Evolutionary conservation across 768 basidiomycete genomes (phyloP), one percentile per base, ranked within the genome.

Genomic region (Xerocomus brunneocitrinus): DNA sequence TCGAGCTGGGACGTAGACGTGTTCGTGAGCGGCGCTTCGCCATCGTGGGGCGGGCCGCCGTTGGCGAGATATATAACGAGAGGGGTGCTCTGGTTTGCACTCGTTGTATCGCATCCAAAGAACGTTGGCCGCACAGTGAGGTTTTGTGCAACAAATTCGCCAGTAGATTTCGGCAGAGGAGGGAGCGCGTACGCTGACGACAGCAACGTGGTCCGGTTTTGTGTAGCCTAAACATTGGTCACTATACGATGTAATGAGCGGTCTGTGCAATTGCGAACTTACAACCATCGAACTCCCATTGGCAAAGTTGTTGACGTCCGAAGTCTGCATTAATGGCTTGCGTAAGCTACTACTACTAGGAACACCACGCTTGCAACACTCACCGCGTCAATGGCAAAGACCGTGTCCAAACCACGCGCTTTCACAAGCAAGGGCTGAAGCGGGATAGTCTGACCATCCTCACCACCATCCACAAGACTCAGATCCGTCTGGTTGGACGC

Each of bases 51-150:
- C 2, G 74, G 66, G 5, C 76, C 77, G 28, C 80, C 79, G 58
- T 79, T 80, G 1, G 82, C 81, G n/a, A 83, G 65, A 65, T 85
- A 85, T 51, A 84, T 73, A 14, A 84, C 58, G 36, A 83, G 62
- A 3, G 82, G 81, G 4, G 72, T 73, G 39, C 64, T 67, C 0
- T 54, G 58, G 24, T 60, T 65, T 44, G 58, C 58, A 25, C 47
- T 62, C 39, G 61, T 54, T 30, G 55, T 57, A 7, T 71, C 58
- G 58, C 78, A 78, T 4, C 77, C 79, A 59, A 79, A 79, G 66
- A 80, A 77, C 9, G 75, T 76, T 7, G 76, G 76, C 8, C 69
- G 66, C 0, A 54, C 48, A 31, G 62, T 71, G 27, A 77, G 67
- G 46, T 70, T 71, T 41, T 71, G 68, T 16, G 69, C 62, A 30